Evolutionary conservation across 2,329 filamentous ascomycete genomes (phyloP).

Genomic region (Gaeumannomyces tritici): DNA sequence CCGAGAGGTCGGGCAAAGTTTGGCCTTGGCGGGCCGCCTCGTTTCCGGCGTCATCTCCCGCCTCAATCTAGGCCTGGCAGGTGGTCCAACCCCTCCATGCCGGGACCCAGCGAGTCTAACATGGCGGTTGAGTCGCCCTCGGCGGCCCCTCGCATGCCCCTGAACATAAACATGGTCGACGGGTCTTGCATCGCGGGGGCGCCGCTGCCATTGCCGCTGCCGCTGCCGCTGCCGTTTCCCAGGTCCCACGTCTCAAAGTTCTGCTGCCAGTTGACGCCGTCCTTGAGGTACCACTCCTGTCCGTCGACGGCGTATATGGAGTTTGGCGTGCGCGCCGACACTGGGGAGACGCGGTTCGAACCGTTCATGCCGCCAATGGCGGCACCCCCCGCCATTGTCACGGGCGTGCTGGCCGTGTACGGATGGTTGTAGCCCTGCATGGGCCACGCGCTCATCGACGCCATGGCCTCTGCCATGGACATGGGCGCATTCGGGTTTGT

Average conservation of each 20-base stretch:
- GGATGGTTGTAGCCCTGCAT: slow-evolving; percentile 4
- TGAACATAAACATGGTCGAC: slow-evolving; percentile 16
- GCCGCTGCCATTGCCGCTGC: slow-evolving; percentile 6
- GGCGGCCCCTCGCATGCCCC: slow-evolving; percentile 9
- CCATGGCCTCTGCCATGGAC: slow-evolving; percentile 1
- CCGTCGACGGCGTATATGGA: slow-evolving; percentile 34
- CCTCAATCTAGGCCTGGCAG: slow-evolving; percentile 16
- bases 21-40: not conserved
- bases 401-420: not conserved
- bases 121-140: slow-evolving; percentile 1
- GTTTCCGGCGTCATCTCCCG: too few species aligned
- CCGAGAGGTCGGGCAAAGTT: too few species aligned
- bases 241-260: slow-evolving; percentile 46
- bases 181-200: slow-evolving; percentile 10
- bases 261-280: slow-evolving; percentile 48
- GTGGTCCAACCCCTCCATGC: slow-evolving; percentile 17
- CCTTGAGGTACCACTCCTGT: slow-evolving; percentile 48
- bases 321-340: slow-evolving; percentile 16
- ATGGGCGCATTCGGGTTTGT: not conserved
- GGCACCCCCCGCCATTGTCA: not conserved
- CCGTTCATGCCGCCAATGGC: not conserved
- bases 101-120: slow-evolving; percentile 15
- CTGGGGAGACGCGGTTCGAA: not conserved
- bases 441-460: slow-evolving; percentile 7
- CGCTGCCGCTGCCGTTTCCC: slow-evolving; percentile 12